Evolutionary conservation across 2,329 filamentous ascomycete species (phyloP).

Genomic region (Alternaria ventricosa): DNA sequence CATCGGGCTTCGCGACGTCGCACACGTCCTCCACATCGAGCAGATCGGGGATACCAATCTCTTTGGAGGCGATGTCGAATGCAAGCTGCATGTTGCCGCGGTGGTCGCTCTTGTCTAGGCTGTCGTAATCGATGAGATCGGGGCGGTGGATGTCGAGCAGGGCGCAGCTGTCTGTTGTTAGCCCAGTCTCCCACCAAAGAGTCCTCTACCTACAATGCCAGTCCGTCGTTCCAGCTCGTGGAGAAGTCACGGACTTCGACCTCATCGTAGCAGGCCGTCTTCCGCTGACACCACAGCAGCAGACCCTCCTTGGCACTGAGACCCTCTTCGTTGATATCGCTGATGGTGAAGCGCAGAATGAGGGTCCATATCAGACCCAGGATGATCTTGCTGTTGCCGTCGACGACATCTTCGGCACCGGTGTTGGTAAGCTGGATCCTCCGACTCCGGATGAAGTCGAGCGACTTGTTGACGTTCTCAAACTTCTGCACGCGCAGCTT

Average conservation of each 20-base stretch:
- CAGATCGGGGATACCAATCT: constrained; percentile 95
- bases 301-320: constrained; percentile 97
- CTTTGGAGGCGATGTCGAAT: constrained; percentile 93
- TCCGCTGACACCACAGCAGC: constrained; percentile 95
- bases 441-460: constrained; percentile 89
- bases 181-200: not conserved
- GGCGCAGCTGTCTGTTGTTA: constrained; percentile 66
- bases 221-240: constrained; percentile 93
- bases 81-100: constrained; percentile 97
- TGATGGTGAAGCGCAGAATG: constrained; percentile 97
- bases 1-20: constrained; percentile 94
- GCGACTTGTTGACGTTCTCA: constrained; percentile 95
- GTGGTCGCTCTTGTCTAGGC: constrained; percentile 91
- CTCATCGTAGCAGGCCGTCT: constrained; percentile 97
- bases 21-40: constrained; percentile 98
- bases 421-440: constrained; percentile 99
- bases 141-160: constrained; percentile 95
- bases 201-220: constrained; percentile 71
- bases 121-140: constrained; percentile 95
- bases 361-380: constrained; percentile 97
- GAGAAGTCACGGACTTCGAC: constrained; percentile 97
- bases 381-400: constrained; percentile 97
- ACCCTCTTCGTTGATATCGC: constrained; percentile 96
- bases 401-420: constrained; percentile 96
- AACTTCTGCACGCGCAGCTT: constrained; percentile 96